Conservation (phyloP, 2,329 filamentous ascomycete genomes). For the Ophiostoma australiae region DNA sequence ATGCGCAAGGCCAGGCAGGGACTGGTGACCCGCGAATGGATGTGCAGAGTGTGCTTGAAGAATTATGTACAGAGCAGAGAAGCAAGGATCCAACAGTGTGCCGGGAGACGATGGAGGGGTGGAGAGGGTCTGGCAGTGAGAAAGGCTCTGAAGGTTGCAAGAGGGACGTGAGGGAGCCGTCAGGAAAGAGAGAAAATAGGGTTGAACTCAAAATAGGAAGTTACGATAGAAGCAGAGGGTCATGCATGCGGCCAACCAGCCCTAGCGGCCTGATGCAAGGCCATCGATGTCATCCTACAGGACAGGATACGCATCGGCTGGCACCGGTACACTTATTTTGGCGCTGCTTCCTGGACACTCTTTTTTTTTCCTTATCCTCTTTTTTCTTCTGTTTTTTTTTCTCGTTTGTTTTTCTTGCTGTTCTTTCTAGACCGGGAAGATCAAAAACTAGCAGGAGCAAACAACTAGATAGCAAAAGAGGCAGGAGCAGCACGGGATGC, state of each 20-base stretch:
- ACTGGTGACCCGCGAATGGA: not conserved
- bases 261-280: not conserved
- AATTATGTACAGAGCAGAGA: not conserved
- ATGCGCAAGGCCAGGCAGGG: constrained; percentile 1
- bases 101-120: constrained; percentile 6
- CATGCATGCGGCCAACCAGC: not conserved
- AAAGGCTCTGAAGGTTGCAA: not conserved
- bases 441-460: not conserved
- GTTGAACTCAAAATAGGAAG: not conserved
- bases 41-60: not conserved
- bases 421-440: not conserved
- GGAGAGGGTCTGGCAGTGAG: not conserved
- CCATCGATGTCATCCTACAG: constrained; percentile 4
- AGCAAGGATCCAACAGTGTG: not conserved
- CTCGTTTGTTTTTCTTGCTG: not conserved
- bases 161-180: not conserved
- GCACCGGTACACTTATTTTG: not conserved
- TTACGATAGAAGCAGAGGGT: not conserved
- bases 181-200: not conserved
- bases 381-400: no score
- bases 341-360: not conserved
- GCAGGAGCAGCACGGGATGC: not conserved
- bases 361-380: no score
- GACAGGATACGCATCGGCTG: not conserved
- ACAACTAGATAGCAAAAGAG: not conserved